phyloP scores from a whole-genome alignment of 2,329 filamentous ascomycete genomes.

The Tolypocladium sp. region DNA sequence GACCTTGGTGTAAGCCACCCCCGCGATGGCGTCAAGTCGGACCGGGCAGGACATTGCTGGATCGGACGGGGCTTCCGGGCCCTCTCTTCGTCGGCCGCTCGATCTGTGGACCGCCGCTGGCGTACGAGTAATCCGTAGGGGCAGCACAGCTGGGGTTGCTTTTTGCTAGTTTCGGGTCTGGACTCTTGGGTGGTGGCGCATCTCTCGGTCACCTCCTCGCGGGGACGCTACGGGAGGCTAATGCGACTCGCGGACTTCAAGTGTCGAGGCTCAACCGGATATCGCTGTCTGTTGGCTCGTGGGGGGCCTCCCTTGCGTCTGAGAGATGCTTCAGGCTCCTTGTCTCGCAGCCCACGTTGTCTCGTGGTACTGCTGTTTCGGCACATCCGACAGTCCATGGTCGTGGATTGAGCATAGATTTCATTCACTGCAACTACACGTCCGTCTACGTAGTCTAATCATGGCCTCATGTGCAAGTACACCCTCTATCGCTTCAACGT shows the following conservation, averaged over 20 bases:
- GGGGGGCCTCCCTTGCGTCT: neutral
- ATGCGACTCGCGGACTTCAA: neutral
- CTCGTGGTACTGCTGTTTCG: neutral
- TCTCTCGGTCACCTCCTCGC: neutral
- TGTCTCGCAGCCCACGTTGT: neutral
- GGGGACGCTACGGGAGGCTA: neutral
- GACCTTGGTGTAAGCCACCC: neutral
- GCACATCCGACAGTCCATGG: neutral
- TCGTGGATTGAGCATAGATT: too few species aligned
- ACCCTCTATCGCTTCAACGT: conserved; percentile 48
- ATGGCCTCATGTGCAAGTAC: neutral
- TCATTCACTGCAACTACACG: neutral
- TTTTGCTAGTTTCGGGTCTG: neutral
- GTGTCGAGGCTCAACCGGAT: neutral
- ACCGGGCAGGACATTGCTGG: neutral
- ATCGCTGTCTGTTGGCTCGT: neutral
- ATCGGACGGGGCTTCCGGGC: neutral
- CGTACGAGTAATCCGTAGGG: too few species aligned
- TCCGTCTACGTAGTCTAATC: neutral
- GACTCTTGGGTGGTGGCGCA: neutral
- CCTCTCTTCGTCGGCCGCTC: neutral
- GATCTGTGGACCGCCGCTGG: neutral
- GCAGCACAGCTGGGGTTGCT: neutral
- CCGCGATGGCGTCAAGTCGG: neutral
- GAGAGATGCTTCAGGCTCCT: neutral